These are phyloP conservation scores for Candida silvicultrix DNA, from an alignment of 805 yeast genomes.

Conservation along the genomic window DNA sequence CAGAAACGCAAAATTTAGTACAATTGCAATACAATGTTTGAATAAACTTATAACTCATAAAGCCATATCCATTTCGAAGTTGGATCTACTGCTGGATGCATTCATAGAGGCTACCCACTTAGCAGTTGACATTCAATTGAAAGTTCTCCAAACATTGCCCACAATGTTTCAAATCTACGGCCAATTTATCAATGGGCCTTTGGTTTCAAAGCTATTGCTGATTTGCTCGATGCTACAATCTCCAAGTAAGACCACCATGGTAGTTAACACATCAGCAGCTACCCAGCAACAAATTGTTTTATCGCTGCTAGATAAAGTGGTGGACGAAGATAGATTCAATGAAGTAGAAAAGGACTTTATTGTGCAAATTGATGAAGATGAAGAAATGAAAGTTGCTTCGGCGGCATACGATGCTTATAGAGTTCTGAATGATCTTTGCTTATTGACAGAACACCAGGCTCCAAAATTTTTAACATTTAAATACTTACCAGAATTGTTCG, in stretches of 20 bases:
- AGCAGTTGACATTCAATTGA: conserved; percentile 78
- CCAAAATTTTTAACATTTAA: conserved; percentile 48
- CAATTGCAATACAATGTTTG: conserved; percentile 66
- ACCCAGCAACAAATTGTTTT: conserved; percentile 82
- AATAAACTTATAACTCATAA: conserved; percentile 50
- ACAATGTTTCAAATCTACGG: conserved; percentile 62
- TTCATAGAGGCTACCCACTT: conserved; percentile 68
- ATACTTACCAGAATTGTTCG: conserved; percentile 55
- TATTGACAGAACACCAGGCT: conserved; percentile 50
- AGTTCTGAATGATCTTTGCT: conserved; percentile 68
- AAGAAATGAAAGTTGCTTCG: conserved; percentile 36
- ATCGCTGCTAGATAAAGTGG: conserved; percentile 65
- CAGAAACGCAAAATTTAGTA: conserved; percentile 65
- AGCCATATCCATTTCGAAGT: conserved; percentile 46
- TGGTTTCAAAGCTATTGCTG: conserved; percentile 50
- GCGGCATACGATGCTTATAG: conserved; percentile 64
- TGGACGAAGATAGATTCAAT: conserved; percentile 29
- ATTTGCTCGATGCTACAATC: conserved; percentile 71
- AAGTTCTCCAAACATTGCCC: conserved; percentile 79
- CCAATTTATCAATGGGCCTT: conserved; percentile 43
- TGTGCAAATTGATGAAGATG: conserved; percentile 41
- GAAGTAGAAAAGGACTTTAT: conserved; percentile 22
- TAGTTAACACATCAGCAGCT: conserved; percentile 87
- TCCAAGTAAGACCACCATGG: conserved; percentile 66
- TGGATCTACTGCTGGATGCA: conserved; percentile 56